A percentile compares a stretch with the other conserved stretches of the same genome.
phyloP scores from a whole-genome alignment of 1,284 basidiomycete genomes.

The Pseudozyma hubeiensis region DNA sequence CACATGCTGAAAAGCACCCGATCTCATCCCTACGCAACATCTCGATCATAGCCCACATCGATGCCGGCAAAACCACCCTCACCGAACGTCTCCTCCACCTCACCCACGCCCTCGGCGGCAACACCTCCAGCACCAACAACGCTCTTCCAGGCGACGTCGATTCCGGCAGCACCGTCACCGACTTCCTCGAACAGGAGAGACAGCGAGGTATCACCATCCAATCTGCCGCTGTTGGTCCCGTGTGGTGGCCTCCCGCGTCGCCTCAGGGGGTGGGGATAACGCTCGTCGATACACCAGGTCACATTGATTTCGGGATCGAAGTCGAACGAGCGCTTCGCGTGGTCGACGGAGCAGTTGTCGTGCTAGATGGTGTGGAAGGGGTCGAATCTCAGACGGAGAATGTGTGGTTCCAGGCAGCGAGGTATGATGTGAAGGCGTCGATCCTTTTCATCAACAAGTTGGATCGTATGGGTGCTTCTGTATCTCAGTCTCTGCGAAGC shows the following conservation, averaged over 20 bases:
- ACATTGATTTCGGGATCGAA: constrained; percentile 94
- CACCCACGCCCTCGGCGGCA: constrained; percentile 76
- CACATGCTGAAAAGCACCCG: constrained; percentile 37
- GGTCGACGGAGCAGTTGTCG: constrained; percentile 85
- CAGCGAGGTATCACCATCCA: constrained; percentile 92
- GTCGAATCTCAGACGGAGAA: constrained; percentile 89
- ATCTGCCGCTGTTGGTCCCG: constrained; percentile 84
- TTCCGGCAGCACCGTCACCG: constrained; percentile 87
- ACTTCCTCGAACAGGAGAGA: constrained; percentile 87
- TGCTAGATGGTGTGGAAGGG: constrained; percentile 89
- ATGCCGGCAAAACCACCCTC: constrained; percentile 90
- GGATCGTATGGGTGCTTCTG: constrained; percentile 84
- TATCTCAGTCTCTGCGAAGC: constrained; percentile 78
- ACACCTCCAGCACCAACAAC: constrained; percentile 58
- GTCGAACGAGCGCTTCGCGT: constrained; percentile 90
- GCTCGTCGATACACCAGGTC: constrained; percentile 88
- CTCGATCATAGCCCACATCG: constrained; percentile 68
- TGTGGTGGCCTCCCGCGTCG: constrained; percentile 76
- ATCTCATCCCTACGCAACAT: constrained; percentile 50
- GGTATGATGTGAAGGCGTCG: constrained; percentile 82
- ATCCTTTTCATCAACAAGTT: constrained; percentile 89
- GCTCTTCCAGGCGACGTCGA: constrained; percentile 80
- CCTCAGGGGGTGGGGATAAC: constrained; percentile 77
- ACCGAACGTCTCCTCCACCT: constrained; percentile 86
- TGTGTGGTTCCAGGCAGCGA: constrained; percentile 85